A percentile compares a stretch with the other conserved stretches of the same genome.
Conservation (phyloP, 805 yeast genomes). For the Lachancea waltii region DNA sequence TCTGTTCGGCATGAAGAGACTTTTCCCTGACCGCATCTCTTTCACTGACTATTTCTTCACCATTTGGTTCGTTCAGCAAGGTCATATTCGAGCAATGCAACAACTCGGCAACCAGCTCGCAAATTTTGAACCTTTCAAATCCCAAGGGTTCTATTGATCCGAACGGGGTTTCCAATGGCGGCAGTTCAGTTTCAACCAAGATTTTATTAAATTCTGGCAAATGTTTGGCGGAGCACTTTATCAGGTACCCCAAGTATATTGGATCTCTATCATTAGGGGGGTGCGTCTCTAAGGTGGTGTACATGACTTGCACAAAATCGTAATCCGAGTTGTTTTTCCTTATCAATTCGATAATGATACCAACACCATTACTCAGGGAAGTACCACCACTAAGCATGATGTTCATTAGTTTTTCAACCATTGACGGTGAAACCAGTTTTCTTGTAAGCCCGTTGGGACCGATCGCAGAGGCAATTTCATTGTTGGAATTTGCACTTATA, state of each 20-base stretch:
- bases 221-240: conserved; percentile 66
- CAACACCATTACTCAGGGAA: conserved; percentile 89
- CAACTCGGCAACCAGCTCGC: conserved; percentile 90
- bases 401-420: conserved; percentile 58
- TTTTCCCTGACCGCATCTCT: conserved; percentile 58
- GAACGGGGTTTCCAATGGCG: conserved; percentile 39
- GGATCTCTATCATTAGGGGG: conserved; percentile 94
- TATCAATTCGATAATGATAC: conserved; percentile 87
- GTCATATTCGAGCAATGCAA: conserved; percentile 96
- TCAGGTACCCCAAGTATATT: conserved; percentile 81
- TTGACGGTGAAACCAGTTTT: conserved; percentile 72
- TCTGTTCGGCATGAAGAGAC: conserved; percentile 19
- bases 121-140: conserved; percentile 84
- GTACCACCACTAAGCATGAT: conserved; percentile 80
- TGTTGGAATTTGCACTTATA: conserved; percentile 86
- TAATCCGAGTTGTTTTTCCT: conserved; percentile 95
- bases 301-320: conserved; percentile 79
- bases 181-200: conserved; percentile 37
- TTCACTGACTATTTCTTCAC: conserved; percentile 58
- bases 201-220: conserved; percentile 62
- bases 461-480: conserved; percentile 79
- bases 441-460: conserved; percentile 95
- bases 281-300: conserved; percentile 75
- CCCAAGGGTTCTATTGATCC: conserved; percentile 74
- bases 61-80: conserved; percentile 69